Evolutionary conservation across 2,329 filamentous ascomycete genomes (phyloP).

Genomic region (Cladosporium sp.): DNA sequence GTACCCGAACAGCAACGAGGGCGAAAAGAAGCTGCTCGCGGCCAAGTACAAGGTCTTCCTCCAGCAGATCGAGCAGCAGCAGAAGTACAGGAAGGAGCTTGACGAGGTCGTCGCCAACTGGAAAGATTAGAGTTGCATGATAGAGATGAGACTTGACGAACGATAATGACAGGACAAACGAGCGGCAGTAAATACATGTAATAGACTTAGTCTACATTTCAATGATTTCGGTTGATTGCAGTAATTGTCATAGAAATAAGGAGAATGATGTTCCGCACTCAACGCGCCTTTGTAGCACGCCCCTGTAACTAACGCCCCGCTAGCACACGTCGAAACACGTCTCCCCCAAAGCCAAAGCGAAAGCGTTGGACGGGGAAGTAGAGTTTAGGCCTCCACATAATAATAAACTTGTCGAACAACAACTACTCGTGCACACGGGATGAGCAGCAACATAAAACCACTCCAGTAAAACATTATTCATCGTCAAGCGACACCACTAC

Average conservation of each 20-base stretch:
- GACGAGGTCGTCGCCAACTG: slow-evolving; percentile 52
- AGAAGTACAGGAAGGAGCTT: slow-evolving; percentile 72
- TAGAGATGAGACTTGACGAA: not conserved
- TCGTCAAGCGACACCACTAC: not conserved
- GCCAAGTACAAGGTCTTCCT: slow-evolving; percentile 96
- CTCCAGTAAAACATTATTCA: not conserved
- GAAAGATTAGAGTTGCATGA: slow-evolving; percentile 17
- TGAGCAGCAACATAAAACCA: not conserved
- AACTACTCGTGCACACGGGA: not conserved
- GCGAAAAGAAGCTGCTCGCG: slow-evolving; percentile 74
- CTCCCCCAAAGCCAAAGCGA: too few relatives aligned
- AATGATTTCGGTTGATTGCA: not conserved
- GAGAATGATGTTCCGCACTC: not conserved
- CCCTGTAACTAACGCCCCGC: not conserved
- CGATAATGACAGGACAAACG: not conserved
- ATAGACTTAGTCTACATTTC: not conserved
- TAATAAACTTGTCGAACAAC: not conserved
- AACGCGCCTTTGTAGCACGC: not conserved
- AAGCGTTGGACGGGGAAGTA: too few relatives aligned
- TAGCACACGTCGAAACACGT: not conserved
- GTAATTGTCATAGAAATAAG: not conserved
- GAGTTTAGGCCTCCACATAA: not conserved
- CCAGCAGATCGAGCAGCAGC: slow-evolving; percentile 83
- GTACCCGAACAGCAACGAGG: slow-evolving; percentile 64
- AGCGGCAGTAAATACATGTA: not conserved